Evolutionary conservation across 2,329 filamentous ascomycete genomes (phyloP).

Genomic region (Xylaria polymorpha): DNA sequence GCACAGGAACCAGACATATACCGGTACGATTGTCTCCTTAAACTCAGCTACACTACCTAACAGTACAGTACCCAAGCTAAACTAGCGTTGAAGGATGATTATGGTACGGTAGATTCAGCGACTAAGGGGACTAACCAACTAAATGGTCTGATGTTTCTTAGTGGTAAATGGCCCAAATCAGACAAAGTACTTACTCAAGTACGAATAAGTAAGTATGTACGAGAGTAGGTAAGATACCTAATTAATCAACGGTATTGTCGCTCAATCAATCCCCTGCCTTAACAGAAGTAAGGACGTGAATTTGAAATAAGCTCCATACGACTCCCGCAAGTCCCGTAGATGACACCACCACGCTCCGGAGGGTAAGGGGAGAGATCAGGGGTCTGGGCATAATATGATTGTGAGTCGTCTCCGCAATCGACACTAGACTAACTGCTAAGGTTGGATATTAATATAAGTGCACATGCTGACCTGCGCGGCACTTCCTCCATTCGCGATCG

Average conservation of each 20-base stretch:
- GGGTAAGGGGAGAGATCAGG: slow-evolving; percentile 22
- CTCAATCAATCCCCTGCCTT: slow-evolving; percentile 2
- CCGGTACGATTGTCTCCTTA: neutral
- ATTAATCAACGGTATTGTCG: slow-evolving; percentile 9
- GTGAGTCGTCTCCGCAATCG: slow-evolving; percentile 12
- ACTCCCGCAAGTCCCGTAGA: slow-evolving; percentile 11
- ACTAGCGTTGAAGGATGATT: slow-evolving; percentile 10
- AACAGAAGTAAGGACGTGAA: neutral
- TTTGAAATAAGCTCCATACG: slow-evolving; percentile 22
- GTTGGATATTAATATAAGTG: slow-evolving; percentile 17
- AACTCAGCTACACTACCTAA: too few species aligned
- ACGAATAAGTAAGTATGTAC: too few species aligned
- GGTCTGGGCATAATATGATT: slow-evolving; percentile 13
- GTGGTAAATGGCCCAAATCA: slow-evolving; percentile 2
- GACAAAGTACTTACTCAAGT: slow-evolving; percentile 12
- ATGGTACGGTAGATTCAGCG: neutral
- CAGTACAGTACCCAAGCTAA: slow-evolving; percentile 30
- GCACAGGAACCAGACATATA: slow-evolving; percentile 8
- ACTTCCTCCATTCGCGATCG: slow-evolving; percentile 26
- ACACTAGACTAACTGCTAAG: slow-evolving; percentile 10
- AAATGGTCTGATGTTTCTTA: neutral
- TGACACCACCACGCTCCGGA: slow-evolving; percentile 19
- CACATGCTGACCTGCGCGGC: slow-evolving; percentile 25
- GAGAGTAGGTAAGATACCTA: neutral
- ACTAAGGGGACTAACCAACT: slow-evolving; percentile 4